These are phyloP conservation scores for Blastocystis sp. DNA, from an alignment of 352 stramenopile genomes.

Conservation along the genomic window DNA sequence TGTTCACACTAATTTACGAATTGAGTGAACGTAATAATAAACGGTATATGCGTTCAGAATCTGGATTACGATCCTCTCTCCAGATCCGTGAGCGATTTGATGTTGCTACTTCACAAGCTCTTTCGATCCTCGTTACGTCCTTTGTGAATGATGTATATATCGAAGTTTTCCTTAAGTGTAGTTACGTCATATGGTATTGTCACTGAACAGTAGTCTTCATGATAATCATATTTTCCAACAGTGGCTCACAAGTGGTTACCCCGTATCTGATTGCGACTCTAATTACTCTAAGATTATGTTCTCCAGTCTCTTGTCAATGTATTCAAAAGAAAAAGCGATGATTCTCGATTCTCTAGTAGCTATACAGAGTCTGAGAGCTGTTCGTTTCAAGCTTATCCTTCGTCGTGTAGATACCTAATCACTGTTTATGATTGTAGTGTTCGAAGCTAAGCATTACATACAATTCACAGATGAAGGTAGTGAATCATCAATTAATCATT, in stretches of 20 bases:
- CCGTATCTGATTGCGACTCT: not conserved
- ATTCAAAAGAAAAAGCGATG: constrained; percentile 56
- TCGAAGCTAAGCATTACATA: not conserved
- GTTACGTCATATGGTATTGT: not conserved
- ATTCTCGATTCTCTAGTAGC: constrained; percentile 47
- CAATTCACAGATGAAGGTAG: not conserved
- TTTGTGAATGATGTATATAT: constrained; percentile 35
- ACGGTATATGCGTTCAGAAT: not conserved
- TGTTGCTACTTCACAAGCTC: constrained; percentile 23
- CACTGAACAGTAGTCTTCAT: not conserved
- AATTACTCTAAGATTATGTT: constrained; percentile 22
- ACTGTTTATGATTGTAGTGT: not conserved
- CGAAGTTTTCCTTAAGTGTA: not conserved
- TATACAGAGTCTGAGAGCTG: not conserved
- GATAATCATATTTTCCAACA: constrained; percentile 30
- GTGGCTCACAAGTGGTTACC: constrained; percentile 43
- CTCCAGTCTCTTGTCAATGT: constrained; percentile 20
- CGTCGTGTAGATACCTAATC: not conserved
- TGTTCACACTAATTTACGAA: constrained; percentile 12
- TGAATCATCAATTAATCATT: not conserved
- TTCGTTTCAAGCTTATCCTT: constrained; percentile 4
- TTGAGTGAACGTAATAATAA: not conserved
- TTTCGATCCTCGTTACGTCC: constrained; percentile 36
- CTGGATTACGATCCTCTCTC: not conserved
- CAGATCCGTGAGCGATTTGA: constrained; percentile 53